Conservation (phyloP, 208 protist species). For the Balamuthia mandrillaris region DNA sequence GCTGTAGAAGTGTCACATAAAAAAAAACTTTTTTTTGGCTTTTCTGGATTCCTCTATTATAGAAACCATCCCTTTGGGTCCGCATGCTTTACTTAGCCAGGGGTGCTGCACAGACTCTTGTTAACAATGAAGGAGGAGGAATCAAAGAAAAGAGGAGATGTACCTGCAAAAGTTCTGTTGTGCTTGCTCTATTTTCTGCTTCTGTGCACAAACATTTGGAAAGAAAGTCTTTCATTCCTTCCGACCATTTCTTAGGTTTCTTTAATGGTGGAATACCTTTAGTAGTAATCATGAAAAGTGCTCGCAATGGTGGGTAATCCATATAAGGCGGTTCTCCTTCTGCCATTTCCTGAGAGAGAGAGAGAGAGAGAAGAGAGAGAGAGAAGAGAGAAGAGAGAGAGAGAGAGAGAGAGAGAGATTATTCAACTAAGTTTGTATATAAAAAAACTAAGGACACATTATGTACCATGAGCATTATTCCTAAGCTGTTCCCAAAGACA, state of each 20-base stretch:
- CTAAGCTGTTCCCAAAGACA: neutral
- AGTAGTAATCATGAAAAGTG: constrained; percentile 60
- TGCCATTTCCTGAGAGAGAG: constrained; percentile 46
- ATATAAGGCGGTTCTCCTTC: constrained; percentile 56
- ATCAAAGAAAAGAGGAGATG: neutral
- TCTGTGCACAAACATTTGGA: neutral
- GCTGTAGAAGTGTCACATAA: no score
- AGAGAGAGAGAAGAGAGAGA: no score
- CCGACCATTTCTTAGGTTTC: constrained; percentile 39
- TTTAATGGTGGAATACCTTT: constrained; percentile 61
- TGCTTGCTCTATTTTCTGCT: neutral
- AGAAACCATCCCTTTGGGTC: neutral
- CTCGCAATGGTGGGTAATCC: constrained; percentile 53
- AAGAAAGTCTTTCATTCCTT: constrained; percentile 48
- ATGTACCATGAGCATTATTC: constrained; percentile 60
- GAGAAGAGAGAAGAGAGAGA: no score
- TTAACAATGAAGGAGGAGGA: neutral
- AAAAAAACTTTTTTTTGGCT: neutral
- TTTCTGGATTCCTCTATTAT: neutral
- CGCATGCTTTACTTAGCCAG: neutral
- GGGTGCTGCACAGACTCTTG: neutral
- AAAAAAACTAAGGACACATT: no score
- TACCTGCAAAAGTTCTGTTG: neutral
- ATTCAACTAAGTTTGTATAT: no score
- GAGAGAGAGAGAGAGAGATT: no score